Evolutionary conservation across 805 yeast species (phyloP).

Genomic region (Monosporozyma aerobia): DNA sequence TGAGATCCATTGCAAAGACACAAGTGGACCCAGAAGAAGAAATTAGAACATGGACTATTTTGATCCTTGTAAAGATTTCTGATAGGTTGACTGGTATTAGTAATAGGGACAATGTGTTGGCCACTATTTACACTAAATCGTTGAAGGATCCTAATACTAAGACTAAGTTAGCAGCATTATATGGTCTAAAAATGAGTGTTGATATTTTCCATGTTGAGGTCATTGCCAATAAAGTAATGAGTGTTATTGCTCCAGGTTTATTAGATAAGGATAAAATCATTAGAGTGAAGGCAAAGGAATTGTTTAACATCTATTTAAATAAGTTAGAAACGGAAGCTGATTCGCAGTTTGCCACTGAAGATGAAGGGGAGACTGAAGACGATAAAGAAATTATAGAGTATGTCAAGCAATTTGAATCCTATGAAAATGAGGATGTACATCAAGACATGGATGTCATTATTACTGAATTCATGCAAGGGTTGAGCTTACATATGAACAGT

Average conservation of each 20-base stretch:
- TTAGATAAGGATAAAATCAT: slow-evolving; percentile 67
- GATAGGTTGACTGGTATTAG: slow-evolving; percentile 22
- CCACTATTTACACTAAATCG: slow-evolving; percentile 80
- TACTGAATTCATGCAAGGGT: slow-evolving; percentile 1
- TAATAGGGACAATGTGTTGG: slow-evolving; percentile 58
- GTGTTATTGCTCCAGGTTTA: slow-evolving; percentile 76
- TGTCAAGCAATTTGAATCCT: not conserved
- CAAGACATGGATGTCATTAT: not conserved
- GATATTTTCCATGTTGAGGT: slow-evolving; percentile 64
- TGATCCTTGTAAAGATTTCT: slow-evolving; percentile 19
- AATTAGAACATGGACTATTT: slow-evolving; percentile 27
- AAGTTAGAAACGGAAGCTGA: slow-evolving; percentile 43
- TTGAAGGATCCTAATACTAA: slow-evolving; percentile 71
- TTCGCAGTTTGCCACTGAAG: not conserved
- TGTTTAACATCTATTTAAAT: slow-evolving; percentile 53
- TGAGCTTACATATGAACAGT: not conserved
- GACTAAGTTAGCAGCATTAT: slow-evolving; percentile 64
- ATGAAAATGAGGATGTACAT: not conserved
- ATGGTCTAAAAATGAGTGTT: slow-evolving; percentile 58
- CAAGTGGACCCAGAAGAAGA: slow-evolving; percentile 26
- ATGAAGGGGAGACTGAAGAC: not conserved
- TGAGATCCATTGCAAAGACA: slow-evolving; percentile 63
- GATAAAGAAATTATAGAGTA: not conserved
- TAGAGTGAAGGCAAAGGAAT: slow-evolving; percentile 58
- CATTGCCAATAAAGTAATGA: slow-evolving; percentile 70